phyloP scores from a whole-genome alignment of 257 asterid genomes.

The Leptodermis oblonga region DNA sequence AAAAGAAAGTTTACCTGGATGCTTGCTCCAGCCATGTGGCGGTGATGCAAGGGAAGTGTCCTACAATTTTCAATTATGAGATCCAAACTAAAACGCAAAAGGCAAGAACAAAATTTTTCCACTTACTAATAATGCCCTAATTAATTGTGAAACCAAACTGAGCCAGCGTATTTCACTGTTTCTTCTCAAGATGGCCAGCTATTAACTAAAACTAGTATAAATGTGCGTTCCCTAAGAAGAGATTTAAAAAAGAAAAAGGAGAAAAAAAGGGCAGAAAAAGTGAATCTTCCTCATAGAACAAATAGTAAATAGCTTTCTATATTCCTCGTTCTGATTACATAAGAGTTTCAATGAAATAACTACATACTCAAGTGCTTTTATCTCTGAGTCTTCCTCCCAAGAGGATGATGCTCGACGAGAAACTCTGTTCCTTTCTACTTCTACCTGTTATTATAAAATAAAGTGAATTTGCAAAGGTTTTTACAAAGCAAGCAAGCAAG shows the following conservation, averaged over 20 bases:
- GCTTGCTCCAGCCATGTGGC: constrained; percentile 82
- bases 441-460: constrained; percentile 47
- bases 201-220: constrained; percentile 6
- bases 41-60: constrained; percentile 96
- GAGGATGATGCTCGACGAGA: constrained; percentile 92
- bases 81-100: constrained; percentile 18
- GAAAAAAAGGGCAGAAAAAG: too few species aligned
- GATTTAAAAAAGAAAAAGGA: too few species aligned
- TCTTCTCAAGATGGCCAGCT: constrained; percentile 1
- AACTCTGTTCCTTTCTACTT: constrained; percentile 73
- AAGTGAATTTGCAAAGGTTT: constrained; percentile 4
- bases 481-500: not conserved
- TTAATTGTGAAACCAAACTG: not conserved
- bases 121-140: not conserved
- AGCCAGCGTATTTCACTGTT: not conserved
- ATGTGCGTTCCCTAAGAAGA: not conserved
- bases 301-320: not conserved
- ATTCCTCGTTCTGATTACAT: not conserved
- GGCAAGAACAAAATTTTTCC: not conserved
- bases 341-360: constrained; percentile 10
- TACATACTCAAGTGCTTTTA: constrained; percentile 95
- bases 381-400: constrained; percentile 96
- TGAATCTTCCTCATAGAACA: not conserved
- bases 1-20: constrained; percentile 54
- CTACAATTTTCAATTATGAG: constrained; percentile 42